Evolutionary conservation across 2,329 filamentous ascomycete genomes (phyloP), one percentile per base, ranked within the genome.

Genomic region (Pseudogymnoascus sp.): DNA sequence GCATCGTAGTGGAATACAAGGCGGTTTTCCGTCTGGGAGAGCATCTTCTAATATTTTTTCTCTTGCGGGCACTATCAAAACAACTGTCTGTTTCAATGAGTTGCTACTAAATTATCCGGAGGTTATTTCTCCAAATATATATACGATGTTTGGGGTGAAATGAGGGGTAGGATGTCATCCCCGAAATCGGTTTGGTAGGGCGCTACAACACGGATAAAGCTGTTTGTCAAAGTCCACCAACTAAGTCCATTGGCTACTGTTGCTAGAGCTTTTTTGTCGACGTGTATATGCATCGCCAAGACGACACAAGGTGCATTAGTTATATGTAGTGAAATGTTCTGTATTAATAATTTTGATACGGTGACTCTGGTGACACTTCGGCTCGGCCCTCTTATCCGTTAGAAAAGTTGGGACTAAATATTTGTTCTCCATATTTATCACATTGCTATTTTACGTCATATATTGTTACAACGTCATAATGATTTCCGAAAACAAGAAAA

Each of bases 1-100:
- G 76, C 76, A 67, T 81, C 78, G 59, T 61, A 75, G 37, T 11
- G 60, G 67, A 71, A 67, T 3, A 67, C 63, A 1, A 75, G 68
- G 3, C 65, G 66, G 35, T 67, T 65, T 6, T 65, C 64, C 25
- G 71, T 37, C 4, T 65, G 18, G 58, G 47, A 62, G 6, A 71
- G 61, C 70, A 71, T 71, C 20, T n/a, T 58, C n/a, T 5, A 54
- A 54, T 54, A 33, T 33, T 54, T 18, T 5, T 30, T n/a, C 16
- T 33, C 4, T 6, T 33, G 30, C 11, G 4, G 28, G 3, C 9
- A 54, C 33, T 33, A 4, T 11, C 6, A 33, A 33, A 54, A 5
- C 30, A 12, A 2, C 4, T 12, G 25, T 54, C 9, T 54, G 1
- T 20, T 54, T 5, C 5, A 9, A 33, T 54, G 9, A 5, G 5